These are phyloP conservation scores for Kockiozyma suomiensis DNA, from an alignment of 805 yeast species.

Conservation along the genomic window DNA sequence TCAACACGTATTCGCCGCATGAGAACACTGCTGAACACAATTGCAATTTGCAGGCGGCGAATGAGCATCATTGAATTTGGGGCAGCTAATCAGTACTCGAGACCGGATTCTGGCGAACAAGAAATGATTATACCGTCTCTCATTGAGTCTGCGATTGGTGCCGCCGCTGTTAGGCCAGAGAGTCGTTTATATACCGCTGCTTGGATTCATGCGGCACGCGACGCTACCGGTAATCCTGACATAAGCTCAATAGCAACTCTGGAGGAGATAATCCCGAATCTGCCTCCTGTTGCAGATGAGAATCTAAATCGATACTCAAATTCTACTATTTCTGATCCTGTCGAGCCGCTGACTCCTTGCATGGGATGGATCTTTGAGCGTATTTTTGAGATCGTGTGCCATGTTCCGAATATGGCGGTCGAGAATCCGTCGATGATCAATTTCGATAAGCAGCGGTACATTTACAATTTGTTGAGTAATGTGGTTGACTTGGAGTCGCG, in stretches of 20 bases:
- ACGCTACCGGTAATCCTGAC: slow-evolving; percentile 29
- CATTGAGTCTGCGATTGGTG: slow-evolving; percentile 74
- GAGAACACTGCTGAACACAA: slow-evolving; percentile 65
- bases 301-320: slow-evolving; percentile 7
- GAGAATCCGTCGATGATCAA: slow-evolving; percentile 68
- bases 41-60: slow-evolving; percentile 66
- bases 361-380: slow-evolving; percentile 90
- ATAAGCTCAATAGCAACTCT: slow-evolving; percentile 34
- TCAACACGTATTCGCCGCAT: slow-evolving; percentile 68
- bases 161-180: slow-evolving; percentile 79
- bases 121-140: slow-evolving; percentile 66
- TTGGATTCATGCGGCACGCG: slow-evolving; percentile 66
- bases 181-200: slow-evolving; percentile 66
- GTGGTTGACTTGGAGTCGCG: slow-evolving; percentile 50
- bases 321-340: background rate
- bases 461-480: slow-evolving; percentile 61
- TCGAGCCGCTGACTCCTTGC: slow-evolving; percentile 68
- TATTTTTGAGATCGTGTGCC: slow-evolving; percentile 71
- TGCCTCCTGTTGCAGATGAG: slow-evolving; percentile 5
- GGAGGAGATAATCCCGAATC: slow-evolving; percentile 27
- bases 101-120: slow-evolving; percentile 11
- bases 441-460: slow-evolving; percentile 80
- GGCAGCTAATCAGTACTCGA: background rate
- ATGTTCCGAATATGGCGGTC: slow-evolving; percentile 75
- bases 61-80: slow-evolving; percentile 56